Base-by-base conservation (phyloP, 1,284 basidiomycete species). In the Cryptococcus floricola region DNA sequence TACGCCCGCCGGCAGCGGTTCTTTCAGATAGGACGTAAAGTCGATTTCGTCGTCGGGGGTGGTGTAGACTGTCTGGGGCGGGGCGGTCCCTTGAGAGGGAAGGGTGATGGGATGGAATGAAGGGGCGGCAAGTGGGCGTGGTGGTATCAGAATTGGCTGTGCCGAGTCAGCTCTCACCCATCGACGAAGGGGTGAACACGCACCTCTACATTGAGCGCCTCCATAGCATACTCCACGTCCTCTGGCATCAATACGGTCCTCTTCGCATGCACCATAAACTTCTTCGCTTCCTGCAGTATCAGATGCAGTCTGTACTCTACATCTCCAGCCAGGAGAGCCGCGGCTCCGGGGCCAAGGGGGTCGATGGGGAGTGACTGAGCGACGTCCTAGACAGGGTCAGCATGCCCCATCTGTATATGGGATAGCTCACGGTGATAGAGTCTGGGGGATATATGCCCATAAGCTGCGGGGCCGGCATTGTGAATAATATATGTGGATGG, bases 21-120 rank as follows among this genome's bases (percentile, higher is more conserved):
- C 63, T 52, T 87, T 84, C 34, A 95, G 78, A 8, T 92, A 85
- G 50, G 86, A 88, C 69, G 94, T 91, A 69, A 99, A 93, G 77
- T 98, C 95, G 57, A 98, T 89, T 77, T 98, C 95, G 66, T 98
- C 92, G 70, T 99, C 95, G 63, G 96, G 91, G 14, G 96, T 84
- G 67, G 92, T 91, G 78, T 93, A 97, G 4, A 98, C 57, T 84
- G 31, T 89, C 77, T 31, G 85, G 82, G 10, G 83, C 81, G 82
- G 4, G 67, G 44, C 7, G 1, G 62, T 73, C 5, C 60, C 52
- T 2, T 82, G 80, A 1, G 64, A 56, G 7, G 72, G 69, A 5
- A 72, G 46, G 18, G 65, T 60, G 5, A 75, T 59, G 16, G 71
- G 60, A 56, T 86, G 83, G 79, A 92, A 92, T 0, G 83, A 80